Evolutionary conservation across 495 filamentous ascomycete genomes (phyloP), one percentile per base, ranked within the genome.

Genomic region (Penicillium subrubescens): DNA sequence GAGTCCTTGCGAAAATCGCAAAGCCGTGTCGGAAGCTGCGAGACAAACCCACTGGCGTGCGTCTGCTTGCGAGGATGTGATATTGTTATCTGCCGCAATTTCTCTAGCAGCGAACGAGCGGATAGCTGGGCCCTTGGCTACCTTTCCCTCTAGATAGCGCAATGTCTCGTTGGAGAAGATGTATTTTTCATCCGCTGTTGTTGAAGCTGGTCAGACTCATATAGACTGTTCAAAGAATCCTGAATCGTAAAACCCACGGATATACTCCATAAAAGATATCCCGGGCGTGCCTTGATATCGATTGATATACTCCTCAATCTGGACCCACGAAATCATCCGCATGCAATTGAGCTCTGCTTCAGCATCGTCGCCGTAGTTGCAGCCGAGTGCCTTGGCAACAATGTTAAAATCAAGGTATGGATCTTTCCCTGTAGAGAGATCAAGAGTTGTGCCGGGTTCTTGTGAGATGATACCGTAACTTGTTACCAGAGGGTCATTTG

Each of bases 91-190:
- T 79, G 15, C 56, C 8, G 73, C 25, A 67, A 74, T 69, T 57
- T 84, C 82, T 34, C 82, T 80, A 15, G 77, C 66, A 12, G 78
- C 81, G 25, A 75, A 72, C 10, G 75, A 77, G 37, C 80, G 71
- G 14, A 84, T 76, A 0, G 78, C 73, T 34, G 82, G 79, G 8
- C 66, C 35, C 7, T 37, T 23, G 35, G 67, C 57, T 48, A 73
- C 63, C 59, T 69, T 56, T 37, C 73, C 66, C 7, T 50, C 34
- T 6, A 19, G 29, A 35, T 65, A 65, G 31, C 72, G 69, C 27
- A 57, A 15, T 19, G 80, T 80, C 57, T 84, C 82, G 62, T 86
- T 82, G 31, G 65, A 62, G 58, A 68, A 68, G 31, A 73, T 67
- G 51, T 62, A 66, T 52, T 12, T 63, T 43, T 73, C 68, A 27